Evolutionary conservation across 345 rosid species (phyloP).

Genomic region (Euphorbia pulcherrima): DNA sequence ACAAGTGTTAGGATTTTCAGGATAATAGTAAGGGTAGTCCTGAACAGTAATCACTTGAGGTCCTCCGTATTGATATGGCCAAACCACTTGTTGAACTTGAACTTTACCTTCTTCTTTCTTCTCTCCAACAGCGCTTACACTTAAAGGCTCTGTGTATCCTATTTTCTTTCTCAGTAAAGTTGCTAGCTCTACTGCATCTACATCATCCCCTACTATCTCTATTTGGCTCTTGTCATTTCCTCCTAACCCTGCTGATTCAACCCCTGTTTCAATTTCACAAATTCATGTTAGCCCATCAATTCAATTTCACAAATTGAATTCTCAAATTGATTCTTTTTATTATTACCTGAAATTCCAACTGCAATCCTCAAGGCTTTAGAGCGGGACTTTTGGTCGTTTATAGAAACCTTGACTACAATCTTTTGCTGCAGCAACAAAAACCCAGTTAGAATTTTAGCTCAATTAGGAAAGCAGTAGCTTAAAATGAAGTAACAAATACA

Average conservation of each 20-base stretch:
- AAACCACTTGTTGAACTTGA: neutral
- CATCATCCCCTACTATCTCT: conserved; percentile 44
- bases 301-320: too few species aligned
- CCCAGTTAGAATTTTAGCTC: neutral
- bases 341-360: conserved; percentile 13
- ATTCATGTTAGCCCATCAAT: too few species aligned
- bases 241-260: conserved; percentile 36
- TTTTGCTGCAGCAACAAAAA: conserved; percentile 15
- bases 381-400: conserved; percentile 16
- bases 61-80: neutral
- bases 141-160: conserved; percentile 39
- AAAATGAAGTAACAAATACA: neutral
- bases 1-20: neutral
- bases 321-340: too few species aligned
- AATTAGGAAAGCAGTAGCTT: too few species aligned
- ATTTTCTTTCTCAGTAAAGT: conserved; percentile 32
- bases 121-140: conserved; percentile 15
- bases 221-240: conserved; percentile 46
- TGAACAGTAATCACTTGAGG: neutral
- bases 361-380: conserved; percentile 25
- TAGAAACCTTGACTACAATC: conserved; percentile 13
- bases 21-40: neutral
- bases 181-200: conserved; percentile 32
- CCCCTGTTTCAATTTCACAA: too few species aligned
- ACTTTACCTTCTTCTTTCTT: neutral